Conservation (phyloP, 2,329 filamentous ascomycete genomes). For the Pseudogymnoascus sp. region DNA sequence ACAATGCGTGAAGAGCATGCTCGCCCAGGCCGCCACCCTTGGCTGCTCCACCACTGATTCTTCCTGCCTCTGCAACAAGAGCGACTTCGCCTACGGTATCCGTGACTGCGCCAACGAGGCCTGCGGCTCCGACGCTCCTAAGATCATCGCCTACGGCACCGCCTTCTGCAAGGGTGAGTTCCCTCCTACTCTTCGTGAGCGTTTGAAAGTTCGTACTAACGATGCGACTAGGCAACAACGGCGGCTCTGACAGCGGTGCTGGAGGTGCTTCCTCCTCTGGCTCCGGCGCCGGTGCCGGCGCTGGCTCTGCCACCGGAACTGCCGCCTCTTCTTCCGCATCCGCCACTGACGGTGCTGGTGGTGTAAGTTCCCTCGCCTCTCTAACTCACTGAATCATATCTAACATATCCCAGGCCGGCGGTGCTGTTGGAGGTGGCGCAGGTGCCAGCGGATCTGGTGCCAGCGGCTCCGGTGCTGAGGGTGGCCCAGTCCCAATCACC, state of each 20-base stretch:
- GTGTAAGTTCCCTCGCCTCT: neutral
- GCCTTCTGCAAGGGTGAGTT: slow-evolving; percentile 19
- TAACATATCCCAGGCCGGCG: neutral
- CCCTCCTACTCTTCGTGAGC: neutral
- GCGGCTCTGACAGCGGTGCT: neutral
- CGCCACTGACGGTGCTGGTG: neutral
- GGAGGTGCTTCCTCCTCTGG: neutral
- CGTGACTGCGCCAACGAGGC: slow-evolving; percentile 40
- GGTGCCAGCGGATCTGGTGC: neutral
- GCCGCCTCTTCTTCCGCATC: neutral
- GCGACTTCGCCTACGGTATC: slow-evolving; percentile 39
- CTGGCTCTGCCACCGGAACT: neutral
- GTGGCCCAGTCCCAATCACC: slow-evolving; percentile 2
- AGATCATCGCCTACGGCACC: slow-evolving; percentile 26
- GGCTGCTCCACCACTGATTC: slow-evolving; percentile 34
- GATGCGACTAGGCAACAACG: neutral
- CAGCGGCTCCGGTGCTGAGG: neutral
- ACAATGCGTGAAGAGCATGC: slow-evolving; percentile 40
- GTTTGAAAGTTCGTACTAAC: neutral
- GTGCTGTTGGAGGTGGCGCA: neutral
- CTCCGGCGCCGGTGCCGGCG: neutral
- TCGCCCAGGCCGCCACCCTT: slow-evolving; percentile 33
- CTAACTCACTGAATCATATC: neutral
- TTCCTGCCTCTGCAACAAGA: slow-evolving; percentile 38
- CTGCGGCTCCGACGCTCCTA: slow-evolving; percentile 28